Evolutionary conservation across 495 filamentous ascomycete species (phyloP).

Genomic region (Neurospora sp.): DNA sequence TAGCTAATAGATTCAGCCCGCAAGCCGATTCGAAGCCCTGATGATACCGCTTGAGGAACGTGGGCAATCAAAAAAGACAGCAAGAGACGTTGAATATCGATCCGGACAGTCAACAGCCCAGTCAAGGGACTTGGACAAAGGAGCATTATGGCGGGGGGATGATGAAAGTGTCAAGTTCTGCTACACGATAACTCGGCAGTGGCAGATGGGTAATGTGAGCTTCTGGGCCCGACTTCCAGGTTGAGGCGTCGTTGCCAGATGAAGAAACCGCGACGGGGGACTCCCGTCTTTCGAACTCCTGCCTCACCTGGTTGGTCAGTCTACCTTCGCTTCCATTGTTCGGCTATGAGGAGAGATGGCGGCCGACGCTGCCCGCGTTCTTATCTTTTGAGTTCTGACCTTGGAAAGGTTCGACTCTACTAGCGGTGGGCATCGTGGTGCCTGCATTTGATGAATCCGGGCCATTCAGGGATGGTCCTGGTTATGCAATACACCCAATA

Average conservation of each 20-base stretch:
- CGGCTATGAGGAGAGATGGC: not conserved
- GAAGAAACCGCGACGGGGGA: not conserved
- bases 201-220: not conserved
- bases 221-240: not conserved
- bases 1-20: not conserved
- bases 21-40: not conserved
- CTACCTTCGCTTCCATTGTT: not conserved
- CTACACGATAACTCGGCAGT: not conserved
- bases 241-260: not conserved
- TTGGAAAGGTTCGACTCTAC: not conserved
- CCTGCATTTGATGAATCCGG: not conserved
- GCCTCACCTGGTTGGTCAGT: not conserved
- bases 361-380: not conserved
- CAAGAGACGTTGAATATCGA: not conserved
- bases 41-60: not conserved
- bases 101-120: not conserved
- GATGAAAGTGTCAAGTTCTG: not conserved
- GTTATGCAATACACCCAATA: not conserved
- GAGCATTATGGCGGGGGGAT: not conserved
- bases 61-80: not conserved
- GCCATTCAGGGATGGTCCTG: not conserved
- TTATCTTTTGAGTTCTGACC: not conserved
- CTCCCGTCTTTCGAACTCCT: not conserved
- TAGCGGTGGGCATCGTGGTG: not conserved
- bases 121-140: not conserved